Conservation (phyloP, 805 yeast genomes). For the Wickerhamomyces pijperi region DNA sequence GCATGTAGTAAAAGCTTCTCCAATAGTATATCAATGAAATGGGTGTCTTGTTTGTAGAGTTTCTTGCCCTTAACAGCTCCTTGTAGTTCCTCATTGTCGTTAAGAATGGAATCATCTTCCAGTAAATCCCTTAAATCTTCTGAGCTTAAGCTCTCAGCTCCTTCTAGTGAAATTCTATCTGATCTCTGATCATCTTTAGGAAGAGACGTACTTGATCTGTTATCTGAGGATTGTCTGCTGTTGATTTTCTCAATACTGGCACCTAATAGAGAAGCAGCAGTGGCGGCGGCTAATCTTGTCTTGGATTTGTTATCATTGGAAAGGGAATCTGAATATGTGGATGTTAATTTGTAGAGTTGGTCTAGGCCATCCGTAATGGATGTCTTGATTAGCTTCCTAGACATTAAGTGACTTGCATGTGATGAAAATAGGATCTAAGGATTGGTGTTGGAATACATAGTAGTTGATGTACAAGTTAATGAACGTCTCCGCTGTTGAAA, state of each 20-base stretch:
- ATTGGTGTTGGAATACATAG: too few species aligned
- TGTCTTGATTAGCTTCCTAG: neutral
- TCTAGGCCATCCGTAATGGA: neutral
- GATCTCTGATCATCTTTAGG: too few species aligned
- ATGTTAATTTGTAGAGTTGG: neutral
- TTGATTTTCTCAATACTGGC: slow-evolving; percentile 30
- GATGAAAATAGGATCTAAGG: too few species aligned
- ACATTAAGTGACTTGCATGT: too few species aligned
- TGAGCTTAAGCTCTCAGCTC: neutral
- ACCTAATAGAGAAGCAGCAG: slow-evolving; percentile 32
- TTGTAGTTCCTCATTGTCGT: slow-evolving; percentile 4
- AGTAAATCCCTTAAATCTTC: neutral
- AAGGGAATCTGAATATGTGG: neutral
- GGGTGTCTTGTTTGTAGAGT: slow-evolving; percentile 20
- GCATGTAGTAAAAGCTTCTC: slow-evolving; percentile 41
- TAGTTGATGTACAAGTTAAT: too few species aligned
- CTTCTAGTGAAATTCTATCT: too few species aligned
- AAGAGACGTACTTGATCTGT: too few species aligned
- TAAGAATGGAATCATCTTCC: neutral
- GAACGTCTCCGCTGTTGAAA: too few species aligned
- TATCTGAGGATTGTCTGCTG: too few species aligned
- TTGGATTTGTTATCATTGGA: slow-evolving; percentile 8
- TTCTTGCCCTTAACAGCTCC: slow-evolving; percentile 5
- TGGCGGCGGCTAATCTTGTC: slow-evolving; percentile 24
- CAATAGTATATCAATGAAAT: slow-evolving; percentile 48